A percentile compares a stretch with the other conserved stretches of the same genome.
Conservation (phyloP, 345 rosid genomes). For the Trapa bicornis region DNA sequence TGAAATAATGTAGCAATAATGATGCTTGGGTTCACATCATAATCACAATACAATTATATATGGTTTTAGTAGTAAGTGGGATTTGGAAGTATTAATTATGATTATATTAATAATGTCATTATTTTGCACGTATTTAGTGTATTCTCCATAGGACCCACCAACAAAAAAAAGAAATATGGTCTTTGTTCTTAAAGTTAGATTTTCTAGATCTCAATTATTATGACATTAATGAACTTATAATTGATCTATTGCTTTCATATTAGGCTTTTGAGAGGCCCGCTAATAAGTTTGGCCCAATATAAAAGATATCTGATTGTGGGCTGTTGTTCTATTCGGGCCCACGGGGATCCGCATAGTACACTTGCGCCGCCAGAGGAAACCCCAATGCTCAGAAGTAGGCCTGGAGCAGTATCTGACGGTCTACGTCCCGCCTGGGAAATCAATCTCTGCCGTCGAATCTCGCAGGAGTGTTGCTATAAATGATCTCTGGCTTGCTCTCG, state of each 20-base stretch:
- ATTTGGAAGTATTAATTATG: background rate
- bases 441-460: conserved; percentile 3
- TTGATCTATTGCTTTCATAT: too few relatives aligned
- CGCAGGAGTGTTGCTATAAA: background rate
- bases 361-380: background rate
- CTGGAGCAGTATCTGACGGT: background rate
- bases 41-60: background rate
- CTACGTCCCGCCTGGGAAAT: background rate
- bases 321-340: background rate
- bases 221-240: too few relatives aligned
- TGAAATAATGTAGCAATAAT: background rate
- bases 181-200: too few relatives aligned
- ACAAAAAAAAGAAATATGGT: too few relatives aligned
- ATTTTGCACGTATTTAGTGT: background rate
- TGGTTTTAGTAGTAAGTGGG: background rate
- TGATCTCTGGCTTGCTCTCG: background rate
- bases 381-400: background rate
- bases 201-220: too few relatives aligned
- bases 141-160: too few relatives aligned
- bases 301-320: background rate
- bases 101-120: background rate
- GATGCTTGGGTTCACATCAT: background rate
- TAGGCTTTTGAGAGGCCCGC: background rate
- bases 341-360: background rate
- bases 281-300: background rate